Evolutionary conservation across 768 basidiomycete genomes (phyloP).

Genomic region (Naganishia vishniacii): DNA sequence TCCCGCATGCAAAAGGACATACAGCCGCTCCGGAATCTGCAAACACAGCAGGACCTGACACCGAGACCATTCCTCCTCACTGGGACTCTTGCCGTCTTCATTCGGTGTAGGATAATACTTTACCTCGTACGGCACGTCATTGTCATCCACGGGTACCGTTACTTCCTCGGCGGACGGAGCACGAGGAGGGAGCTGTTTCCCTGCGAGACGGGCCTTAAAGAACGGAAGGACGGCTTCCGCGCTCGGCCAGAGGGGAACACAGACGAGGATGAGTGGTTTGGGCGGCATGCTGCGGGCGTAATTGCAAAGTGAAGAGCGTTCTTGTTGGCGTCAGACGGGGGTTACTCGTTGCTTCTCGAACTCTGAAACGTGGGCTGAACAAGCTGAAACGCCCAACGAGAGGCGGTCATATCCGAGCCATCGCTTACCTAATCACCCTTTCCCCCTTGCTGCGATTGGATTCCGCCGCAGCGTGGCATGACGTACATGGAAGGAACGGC

Average conservation of each 20-base stretch:
- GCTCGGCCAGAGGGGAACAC: conserved; percentile 7
- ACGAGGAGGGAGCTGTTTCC: conserved; percentile 1
- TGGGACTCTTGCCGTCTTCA: conserved; percentile 12
- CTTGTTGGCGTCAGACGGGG: too few relatives aligned
- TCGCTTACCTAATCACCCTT: too few relatives aligned
- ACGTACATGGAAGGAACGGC: too few relatives aligned
- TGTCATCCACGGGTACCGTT: neutral
- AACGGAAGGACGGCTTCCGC: conserved; percentile 13
- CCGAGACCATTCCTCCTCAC: conserved; percentile 26
- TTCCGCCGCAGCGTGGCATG: too few relatives aligned
- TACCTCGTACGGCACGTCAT: conserved; percentile 5
- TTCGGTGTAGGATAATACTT: conserved; percentile 10
- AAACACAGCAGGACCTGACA: conserved; percentile 25
- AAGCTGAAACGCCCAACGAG: too few relatives aligned
- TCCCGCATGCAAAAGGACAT: neutral
- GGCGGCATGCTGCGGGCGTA: neutral
- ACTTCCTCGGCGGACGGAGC: neutral
- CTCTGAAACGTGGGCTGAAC: too few relatives aligned
- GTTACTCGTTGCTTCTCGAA: too few relatives aligned
- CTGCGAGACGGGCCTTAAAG: conserved; percentile 14
- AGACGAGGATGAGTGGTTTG: conserved; percentile 17
- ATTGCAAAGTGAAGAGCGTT: too few relatives aligned
- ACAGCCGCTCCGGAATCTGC: conserved; percentile 25
- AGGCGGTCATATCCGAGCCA: too few relatives aligned
- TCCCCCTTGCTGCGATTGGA: too few relatives aligned